These are phyloP conservation scores for Eucalyptus pumila DNA, from an alignment of 345 rosid species.

Conservation along the genomic window DNA sequence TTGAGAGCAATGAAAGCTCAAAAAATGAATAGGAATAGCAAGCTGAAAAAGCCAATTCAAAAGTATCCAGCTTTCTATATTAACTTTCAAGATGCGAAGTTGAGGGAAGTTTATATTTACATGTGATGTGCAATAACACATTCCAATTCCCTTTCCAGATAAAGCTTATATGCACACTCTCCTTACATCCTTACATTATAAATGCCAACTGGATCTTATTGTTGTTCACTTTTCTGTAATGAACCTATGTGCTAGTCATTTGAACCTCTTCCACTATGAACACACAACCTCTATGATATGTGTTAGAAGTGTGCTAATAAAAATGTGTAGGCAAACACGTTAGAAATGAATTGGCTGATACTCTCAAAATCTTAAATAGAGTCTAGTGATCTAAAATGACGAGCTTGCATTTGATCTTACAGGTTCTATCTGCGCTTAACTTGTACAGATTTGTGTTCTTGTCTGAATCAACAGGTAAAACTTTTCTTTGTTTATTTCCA, in stretches of 20 bases:
- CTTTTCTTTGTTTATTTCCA: not conserved
- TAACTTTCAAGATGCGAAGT: not conserved
- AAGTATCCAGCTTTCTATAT: not conserved
- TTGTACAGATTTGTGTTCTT: slow-evolving; percentile 66
- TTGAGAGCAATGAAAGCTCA: not conserved
- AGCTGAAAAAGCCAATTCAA: not conserved
- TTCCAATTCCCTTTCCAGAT: not conserved
- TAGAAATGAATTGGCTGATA: not conserved
- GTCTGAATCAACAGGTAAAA: slow-evolving; percentile 52
- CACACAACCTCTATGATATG: not conserved
- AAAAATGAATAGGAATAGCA: not conserved
- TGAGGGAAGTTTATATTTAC: not conserved
- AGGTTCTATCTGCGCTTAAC: slow-evolving; percentile 86
- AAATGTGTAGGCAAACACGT: not conserved
- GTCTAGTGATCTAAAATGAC: not conserved
- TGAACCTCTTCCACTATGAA: not conserved
- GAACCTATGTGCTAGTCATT: not conserved
- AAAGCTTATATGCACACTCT: not conserved
- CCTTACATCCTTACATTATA: not conserved
- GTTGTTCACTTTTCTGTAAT: not conserved
- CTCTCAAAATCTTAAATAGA: not conserved
- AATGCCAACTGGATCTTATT: not conserved
- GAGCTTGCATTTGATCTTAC: slow-evolving; percentile 1
- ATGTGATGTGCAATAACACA: not conserved
- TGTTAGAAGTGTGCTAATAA: not conserved